These are phyloP conservation scores for Lipomyces lipofer DNA, from an alignment of 805 yeast genomes.

Conservation along the genomic window DNA sequence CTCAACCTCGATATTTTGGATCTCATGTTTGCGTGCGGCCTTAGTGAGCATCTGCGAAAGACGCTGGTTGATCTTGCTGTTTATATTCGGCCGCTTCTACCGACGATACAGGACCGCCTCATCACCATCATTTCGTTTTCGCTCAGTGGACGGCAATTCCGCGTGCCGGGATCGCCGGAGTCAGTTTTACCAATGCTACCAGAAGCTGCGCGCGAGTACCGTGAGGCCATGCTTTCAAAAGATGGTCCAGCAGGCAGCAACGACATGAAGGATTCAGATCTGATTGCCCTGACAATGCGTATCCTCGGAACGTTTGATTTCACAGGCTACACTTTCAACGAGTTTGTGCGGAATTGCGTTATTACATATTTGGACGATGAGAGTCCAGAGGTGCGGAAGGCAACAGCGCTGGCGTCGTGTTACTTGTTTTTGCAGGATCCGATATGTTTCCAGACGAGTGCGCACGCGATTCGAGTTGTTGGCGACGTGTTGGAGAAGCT, in stretches of 20 bases:
- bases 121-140: constrained; percentile 71
- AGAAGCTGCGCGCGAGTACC: constrained; percentile 70
- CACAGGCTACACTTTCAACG: constrained; percentile 73
- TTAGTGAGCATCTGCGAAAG: constrained; percentile 79
- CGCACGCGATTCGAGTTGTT: constrained; percentile 77
- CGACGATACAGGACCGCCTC: constrained; percentile 67
- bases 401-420: constrained; percentile 83
- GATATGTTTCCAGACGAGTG: constrained; percentile 79
- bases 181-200: constrained; percentile 44
- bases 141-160: constrained; percentile 76
- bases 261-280: constrained; percentile 50
- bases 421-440: constrained; percentile 74
- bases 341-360: constrained; percentile 82
- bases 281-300: constrained; percentile 74
- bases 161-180: constrained; percentile 83
- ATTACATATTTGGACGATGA: constrained; percentile 82
- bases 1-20: constrained; percentile 78
- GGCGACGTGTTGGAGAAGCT: constrained; percentile 81
- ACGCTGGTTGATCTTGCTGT: constrained; percentile 67
- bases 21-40: constrained; percentile 75
- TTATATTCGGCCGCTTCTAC: constrained; percentile 77
- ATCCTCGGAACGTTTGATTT: constrained; percentile 76
- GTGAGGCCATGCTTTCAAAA: constrained; percentile 68
- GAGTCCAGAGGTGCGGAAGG: constrained; percentile 73
- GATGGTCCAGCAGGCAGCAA: constrained; percentile 55